Percentiles rank a stretch among this genome's conserved stretches.
These are phyloP conservation scores for Pholiota conissans DNA, from an alignment of 768 basidiomycete species.

Conservation along the genomic window DNA sequence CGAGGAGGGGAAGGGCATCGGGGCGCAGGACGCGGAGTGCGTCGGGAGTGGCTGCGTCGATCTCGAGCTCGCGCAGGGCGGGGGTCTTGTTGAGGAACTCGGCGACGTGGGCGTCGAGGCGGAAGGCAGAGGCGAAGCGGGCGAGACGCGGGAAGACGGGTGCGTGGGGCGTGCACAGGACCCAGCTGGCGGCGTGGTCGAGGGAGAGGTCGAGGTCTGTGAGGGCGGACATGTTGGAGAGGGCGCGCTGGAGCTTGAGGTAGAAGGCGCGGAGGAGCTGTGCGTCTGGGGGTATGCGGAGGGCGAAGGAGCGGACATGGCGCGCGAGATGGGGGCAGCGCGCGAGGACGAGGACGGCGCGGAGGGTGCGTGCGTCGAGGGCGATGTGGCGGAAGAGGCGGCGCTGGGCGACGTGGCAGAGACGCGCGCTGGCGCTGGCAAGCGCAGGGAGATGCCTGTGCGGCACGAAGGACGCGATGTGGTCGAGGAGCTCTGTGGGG, in stretches of 20 bases:
- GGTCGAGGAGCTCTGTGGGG: conserved; percentile 64
- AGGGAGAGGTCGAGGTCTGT: conserved; percentile 56
- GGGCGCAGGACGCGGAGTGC: conserved; percentile 33
- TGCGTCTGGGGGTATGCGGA: conserved; percentile 46
- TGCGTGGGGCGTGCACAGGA: conserved; percentile 37
- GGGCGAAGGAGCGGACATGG: conserved; percentile 60
- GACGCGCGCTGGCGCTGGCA: conserved; percentile 38
- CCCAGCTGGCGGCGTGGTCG: conserved; percentile 52
- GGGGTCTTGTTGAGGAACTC: conserved; percentile 59
- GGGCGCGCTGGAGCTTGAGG: conserved; percentile 46
- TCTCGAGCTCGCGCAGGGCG: conserved; percentile 56
- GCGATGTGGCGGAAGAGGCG: conserved; percentile 62
- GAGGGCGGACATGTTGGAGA: conserved; percentile 62
- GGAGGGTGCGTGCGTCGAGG: conserved; percentile 46
- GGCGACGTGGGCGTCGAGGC: conserved; percentile 57
- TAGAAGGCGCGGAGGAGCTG: conserved; percentile 49
- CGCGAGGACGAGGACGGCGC: conserved; percentile 57
- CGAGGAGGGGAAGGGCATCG: conserved; percentile 41
- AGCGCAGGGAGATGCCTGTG: conserved; percentile 47
- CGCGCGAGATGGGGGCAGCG: conserved; percentile 54
- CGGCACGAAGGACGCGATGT: conserved; percentile 35
- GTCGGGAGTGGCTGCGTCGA: conserved; percentile 38
- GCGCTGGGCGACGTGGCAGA: conserved; percentile 55
- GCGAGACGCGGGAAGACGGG: conserved; percentile 46
- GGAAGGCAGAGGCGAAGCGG: conserved; percentile 60